phyloP scores from a whole-genome alignment of 257 asterid genomes.

The Rehmannia glutinosa region DNA sequence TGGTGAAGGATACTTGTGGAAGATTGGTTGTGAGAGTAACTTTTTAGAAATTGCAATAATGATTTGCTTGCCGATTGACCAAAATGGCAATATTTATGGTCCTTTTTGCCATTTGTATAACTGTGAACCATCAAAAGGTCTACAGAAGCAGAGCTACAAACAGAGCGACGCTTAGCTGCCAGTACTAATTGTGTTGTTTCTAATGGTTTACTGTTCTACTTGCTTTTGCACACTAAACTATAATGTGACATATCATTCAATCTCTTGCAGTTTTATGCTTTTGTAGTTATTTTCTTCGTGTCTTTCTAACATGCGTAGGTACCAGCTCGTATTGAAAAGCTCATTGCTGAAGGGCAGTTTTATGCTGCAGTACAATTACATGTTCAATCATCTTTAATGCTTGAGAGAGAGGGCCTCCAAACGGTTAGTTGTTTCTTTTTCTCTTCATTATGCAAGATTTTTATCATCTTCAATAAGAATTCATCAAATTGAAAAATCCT shows the following conservation, averaged over 20 bases:
- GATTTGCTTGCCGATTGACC: background rate
- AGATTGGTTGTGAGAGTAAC: background rate
- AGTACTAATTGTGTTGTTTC: background rate
- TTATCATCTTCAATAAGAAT: background rate
- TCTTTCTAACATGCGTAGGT: constrained; percentile 49
- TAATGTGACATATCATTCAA: background rate
- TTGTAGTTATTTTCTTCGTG: constrained; percentile 16
- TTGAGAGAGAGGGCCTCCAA: constrained; percentile 97
- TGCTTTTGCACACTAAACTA: background rate
- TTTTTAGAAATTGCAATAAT: background rate
- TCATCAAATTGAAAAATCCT: background rate
- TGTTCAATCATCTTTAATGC: constrained; percentile 90
- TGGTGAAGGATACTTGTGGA: background rate
- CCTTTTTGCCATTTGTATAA: background rate
- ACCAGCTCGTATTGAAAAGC: constrained; percentile 95
- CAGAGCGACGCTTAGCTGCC: background rate
- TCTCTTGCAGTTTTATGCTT: constrained; percentile 14
- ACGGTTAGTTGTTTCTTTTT: constrained; percentile 55
- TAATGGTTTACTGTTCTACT: constrained; percentile 3
- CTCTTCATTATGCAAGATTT: constrained; percentile 1
- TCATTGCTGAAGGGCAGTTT: constrained; percentile 83
- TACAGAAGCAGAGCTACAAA: constrained; percentile 9
- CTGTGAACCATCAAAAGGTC: constrained; percentile 4
- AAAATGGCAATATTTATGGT: constrained; percentile 6
- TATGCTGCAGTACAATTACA: constrained; percentile 96